Conservation (phyloP, 2,329 filamentous ascomycete species). For the Westerdykella ornata region DNA sequence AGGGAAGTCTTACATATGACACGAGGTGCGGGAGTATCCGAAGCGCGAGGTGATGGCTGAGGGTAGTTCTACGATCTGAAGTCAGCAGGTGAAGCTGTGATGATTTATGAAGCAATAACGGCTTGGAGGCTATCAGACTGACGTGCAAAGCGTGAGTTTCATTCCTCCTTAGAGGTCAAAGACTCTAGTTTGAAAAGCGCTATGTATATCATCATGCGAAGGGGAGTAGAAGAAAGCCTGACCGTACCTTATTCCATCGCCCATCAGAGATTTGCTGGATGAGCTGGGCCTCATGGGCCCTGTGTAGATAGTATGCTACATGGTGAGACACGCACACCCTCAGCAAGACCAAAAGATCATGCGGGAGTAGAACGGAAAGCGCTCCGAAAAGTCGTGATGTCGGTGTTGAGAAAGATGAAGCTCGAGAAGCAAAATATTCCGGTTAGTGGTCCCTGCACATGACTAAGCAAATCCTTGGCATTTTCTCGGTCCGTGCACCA, state of each 20-base stretch:
- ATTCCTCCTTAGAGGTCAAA: conserved; percentile 40
- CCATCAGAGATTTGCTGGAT: too few relatives aligned
- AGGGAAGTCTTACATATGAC: conserved; percentile 8
- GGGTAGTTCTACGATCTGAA: not conserved
- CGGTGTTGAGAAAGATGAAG: not conserved
- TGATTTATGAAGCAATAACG: not conserved
- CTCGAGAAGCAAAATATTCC: conserved; percentile 12
- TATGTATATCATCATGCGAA: conserved; percentile 38
- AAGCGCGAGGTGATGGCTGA: not conserved
- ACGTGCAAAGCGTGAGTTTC: conserved; percentile 41
- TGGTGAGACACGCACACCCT: too few relatives aligned
- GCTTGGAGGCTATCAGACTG: conserved; percentile 35
- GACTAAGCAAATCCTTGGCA: conserved; percentile 7
- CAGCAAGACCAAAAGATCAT: too few relatives aligned
- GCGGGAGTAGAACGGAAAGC: too few relatives aligned
- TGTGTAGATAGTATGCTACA: too few relatives aligned
- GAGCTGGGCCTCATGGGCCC: too few relatives aligned
- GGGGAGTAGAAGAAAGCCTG: not conserved
- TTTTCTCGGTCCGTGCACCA: too few relatives aligned
- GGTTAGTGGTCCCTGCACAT: conserved; percentile 1
- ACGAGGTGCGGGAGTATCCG: not conserved
- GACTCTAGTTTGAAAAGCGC: conserved; percentile 43
- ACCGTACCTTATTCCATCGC: not conserved
- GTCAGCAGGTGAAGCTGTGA: not conserved
- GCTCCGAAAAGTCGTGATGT: not conserved